These are phyloP conservation scores for Nicotiana undulata DNA, from an alignment of 257 asterid species.

Conservation along the genomic window DNA sequence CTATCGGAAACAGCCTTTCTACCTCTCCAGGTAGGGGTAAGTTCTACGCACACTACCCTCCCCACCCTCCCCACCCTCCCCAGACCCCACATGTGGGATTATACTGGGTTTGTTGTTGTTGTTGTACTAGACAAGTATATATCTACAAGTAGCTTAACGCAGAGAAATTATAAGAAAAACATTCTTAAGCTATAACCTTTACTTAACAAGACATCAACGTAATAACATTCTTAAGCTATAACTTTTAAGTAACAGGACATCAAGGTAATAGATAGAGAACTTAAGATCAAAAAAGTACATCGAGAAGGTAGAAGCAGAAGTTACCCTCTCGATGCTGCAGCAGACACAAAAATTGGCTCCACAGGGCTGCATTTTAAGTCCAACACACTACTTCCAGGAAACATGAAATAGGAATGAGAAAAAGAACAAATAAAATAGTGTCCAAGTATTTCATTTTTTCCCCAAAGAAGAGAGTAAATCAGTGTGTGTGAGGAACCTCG, in stretches of 20 bases:
- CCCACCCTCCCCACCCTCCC: too few relatives aligned
- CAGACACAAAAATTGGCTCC: constrained; percentile 95
- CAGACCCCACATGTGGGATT: too few relatives aligned
- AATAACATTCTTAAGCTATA: background rate
- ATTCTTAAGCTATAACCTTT: background rate
- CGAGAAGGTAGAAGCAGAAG: constrained; percentile 6
- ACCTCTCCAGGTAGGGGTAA: too few relatives aligned
- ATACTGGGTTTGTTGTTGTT: too few relatives aligned
- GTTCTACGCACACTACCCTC: too few relatives aligned
- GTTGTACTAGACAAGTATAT: background rate
- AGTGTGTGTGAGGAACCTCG: constrained; percentile 44
- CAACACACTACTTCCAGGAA: constrained; percentile 59
- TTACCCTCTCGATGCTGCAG: constrained; percentile 89
- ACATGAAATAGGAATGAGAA: background rate
- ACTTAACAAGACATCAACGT: background rate
- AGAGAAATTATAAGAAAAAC: background rate
- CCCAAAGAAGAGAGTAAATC: constrained; percentile 12
- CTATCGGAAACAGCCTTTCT: too few relatives aligned
- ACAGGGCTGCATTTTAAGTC: constrained; percentile 99
- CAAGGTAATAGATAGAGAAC: background rate
- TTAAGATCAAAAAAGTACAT: background rate
- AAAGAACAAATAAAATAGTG: constrained; percentile 7
- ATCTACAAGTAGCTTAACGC: background rate
- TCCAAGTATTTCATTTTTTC: constrained; percentile 7
- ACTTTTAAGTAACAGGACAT: background rate